Conservation (phyloP, 73 alveolate genomes). For the Effrenium voratum region DNA sequence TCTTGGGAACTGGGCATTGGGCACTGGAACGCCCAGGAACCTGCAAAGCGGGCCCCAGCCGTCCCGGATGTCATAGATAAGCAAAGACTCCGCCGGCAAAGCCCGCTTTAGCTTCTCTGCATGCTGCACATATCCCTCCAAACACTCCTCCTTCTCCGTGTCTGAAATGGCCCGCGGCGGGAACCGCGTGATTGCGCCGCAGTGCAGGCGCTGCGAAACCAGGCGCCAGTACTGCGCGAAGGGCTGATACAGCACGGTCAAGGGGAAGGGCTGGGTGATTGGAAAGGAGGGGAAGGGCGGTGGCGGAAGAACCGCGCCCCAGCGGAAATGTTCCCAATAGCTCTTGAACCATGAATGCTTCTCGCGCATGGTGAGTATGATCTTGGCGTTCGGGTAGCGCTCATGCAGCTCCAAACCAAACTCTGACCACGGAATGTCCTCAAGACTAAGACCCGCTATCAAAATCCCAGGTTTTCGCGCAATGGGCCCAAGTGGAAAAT, state of each 20-base stretch:
- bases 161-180: slow-evolving; percentile 11
- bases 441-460: too few relatives aligned
- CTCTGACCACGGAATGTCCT: slow-evolving; percentile 42
- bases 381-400: neutral
- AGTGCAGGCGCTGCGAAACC: slow-evolving; percentile 15
- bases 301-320: slow-evolving; percentile 50
- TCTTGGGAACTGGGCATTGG: slow-evolving; percentile 6
- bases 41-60: slow-evolving; percentile 61
- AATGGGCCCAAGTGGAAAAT: too few relatives aligned
- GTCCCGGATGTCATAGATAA: slow-evolving; percentile 20
- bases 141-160: slow-evolving; percentile 1
- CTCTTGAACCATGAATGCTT: slow-evolving; percentile 43
- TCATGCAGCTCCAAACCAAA: slow-evolving; percentile 35
- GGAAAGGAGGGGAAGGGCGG: slow-evolving; percentile 64
- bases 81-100: slow-evolving; percentile 4
- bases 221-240: slow-evolving; percentile 65
- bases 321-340: slow-evolving; percentile 61
- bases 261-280: slow-evolving; percentile 52
- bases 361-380: slow-evolving; percentile 28
- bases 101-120: neutral
- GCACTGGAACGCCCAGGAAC: slow-evolving; percentile 18
- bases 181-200: slow-evolving; percentile 40
- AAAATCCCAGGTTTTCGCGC: too few relatives aligned
- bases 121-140: slow-evolving; percentile 24
- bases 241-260: slow-evolving; percentile 53